These are phyloP conservation scores for Ophiocordyceps camponoti-saundersi DNA, from an alignment of 2,329 filamentous ascomycete genomes.

Conservation along the genomic window DNA sequence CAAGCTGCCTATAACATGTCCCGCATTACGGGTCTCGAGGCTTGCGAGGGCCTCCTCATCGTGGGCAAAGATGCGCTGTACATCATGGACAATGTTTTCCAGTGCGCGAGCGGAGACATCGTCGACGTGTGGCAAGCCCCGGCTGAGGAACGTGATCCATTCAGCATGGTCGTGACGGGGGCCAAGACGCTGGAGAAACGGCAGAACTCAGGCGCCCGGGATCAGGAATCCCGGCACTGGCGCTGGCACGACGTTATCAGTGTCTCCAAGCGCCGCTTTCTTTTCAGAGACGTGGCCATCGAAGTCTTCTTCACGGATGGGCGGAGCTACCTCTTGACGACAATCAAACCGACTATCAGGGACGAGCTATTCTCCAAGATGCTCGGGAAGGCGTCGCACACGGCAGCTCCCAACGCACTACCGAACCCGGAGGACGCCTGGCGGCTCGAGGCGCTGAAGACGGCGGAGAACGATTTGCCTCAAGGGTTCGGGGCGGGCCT, in stretches of 20 bases:
- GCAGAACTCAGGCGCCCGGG: slow-evolving; percentile 33
- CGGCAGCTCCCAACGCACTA: slow-evolving; percentile 49
- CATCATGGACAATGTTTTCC: slow-evolving; percentile 92
- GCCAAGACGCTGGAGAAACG: slow-evolving; percentile 43
- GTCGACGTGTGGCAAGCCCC: slow-evolving; percentile 93
- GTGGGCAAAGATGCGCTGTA: slow-evolving; percentile 85
- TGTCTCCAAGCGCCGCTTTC: slow-evolving; percentile 84
- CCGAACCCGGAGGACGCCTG: slow-evolving; percentile 76
- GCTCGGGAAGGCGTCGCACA: slow-evolving; percentile 62
- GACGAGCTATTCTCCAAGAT: slow-evolving; percentile 72
- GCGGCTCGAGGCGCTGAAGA: slow-evolving; percentile 73
- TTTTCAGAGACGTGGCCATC: slow-evolving; percentile 91
- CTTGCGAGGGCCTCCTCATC: slow-evolving; percentile 83
- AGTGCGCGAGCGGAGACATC: slow-evolving; percentile 87
- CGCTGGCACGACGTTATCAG: slow-evolving; percentile 89
- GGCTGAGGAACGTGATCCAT: slow-evolving; percentile 80
- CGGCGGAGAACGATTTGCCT: slow-evolving; percentile 41
- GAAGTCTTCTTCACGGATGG: slow-evolving; percentile 97
- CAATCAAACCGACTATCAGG: slow-evolving; percentile 53
- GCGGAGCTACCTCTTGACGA: slow-evolving; percentile 81
- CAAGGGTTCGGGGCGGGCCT: slow-evolving; percentile 59
- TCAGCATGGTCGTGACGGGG: slow-evolving; percentile 78
- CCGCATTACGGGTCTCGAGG: slow-evolving; percentile 82
- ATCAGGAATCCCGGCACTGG: slow-evolving; percentile 82
- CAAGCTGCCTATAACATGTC: slow-evolving; percentile 93